Base-by-base conservation (phyloP, 768 basidiomycete genomes). In the Terana coerulea region DNA sequence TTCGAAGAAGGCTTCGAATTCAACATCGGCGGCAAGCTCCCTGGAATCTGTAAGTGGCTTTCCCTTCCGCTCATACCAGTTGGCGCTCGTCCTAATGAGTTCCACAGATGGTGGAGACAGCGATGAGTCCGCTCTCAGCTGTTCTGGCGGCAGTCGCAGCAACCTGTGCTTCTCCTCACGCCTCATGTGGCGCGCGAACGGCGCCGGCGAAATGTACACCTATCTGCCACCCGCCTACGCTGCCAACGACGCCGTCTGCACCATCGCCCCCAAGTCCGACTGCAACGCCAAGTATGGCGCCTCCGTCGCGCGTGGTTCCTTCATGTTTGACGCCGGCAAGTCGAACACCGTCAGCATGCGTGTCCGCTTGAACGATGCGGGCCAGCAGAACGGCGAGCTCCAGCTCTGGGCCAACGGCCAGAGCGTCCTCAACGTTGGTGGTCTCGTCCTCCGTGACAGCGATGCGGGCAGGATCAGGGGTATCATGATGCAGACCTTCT, bases 401-500 rank as follows among this genome's bases (percentile, higher is more conserved):
- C 72, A 88, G 64, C 68, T 91, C 19, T 86, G 79, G 63, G 76
- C 77, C 36, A 75, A 83, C 54, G 88, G 86, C 33, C 64, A 79
- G 69, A 82, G 80, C 59, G 79, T 84, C 49, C 74, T 89, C 63
- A 77, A 72, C 49, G 75, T 82, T 31, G 59, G 56, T 14, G 81
- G 80, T 14, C 69, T 90, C 21, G 72, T 80, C 52, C 68, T 88
- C 28, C 69, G 80, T 41, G 71, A 78, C 53, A 70, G 69, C 52
- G 65, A 61, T 24, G 66, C 68, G 0, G 79, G 80, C 35, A 73
- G 72, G 54, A 76, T 89, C 60, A 74, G 79, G 28, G 87, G 88
- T 19, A 78, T 86, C 51, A 80, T 80, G 65, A 78, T 83, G 74
- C 83, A 88, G 69, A 84, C 86, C n/a, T 88, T 88, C 78, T 88